phyloP scores from a whole-genome alignment of 1,284 basidiomycete genomes.

The Cryptococcus hybrid region DNA sequence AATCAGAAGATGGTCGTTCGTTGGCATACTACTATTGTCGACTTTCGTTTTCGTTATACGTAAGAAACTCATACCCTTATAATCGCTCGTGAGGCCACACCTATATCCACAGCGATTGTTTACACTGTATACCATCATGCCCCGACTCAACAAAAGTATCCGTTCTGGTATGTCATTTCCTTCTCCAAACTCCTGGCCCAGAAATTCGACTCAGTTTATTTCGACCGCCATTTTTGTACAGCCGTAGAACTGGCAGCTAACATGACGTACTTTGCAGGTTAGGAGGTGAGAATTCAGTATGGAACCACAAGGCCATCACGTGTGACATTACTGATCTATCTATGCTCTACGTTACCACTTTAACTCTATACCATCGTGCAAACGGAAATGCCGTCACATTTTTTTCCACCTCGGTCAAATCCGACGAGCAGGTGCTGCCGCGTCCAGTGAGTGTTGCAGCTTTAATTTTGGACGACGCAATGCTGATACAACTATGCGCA shows the following conservation, averaged over 20 bases:
- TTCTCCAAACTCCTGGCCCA: neutral
- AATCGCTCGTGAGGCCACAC: no score
- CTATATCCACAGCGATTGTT: no score
- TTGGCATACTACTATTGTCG: no score
- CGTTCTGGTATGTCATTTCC: conserved; percentile 29
- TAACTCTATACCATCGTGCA: neutral
- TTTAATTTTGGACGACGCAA: neutral
- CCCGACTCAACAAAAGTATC: conserved; percentile 20
- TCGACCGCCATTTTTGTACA: neutral
- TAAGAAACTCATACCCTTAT: no score
- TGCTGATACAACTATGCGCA: conserved; percentile 39
- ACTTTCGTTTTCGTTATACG: no score
- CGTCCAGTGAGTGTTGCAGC: conserved; percentile 25
- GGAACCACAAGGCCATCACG: neutral
- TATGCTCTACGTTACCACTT: neutral
- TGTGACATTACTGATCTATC: neutral
- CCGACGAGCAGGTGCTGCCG: conserved; percentile 27
- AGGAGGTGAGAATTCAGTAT: conserved; percentile 17
- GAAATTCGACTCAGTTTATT: neutral
- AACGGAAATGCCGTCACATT: neutral
- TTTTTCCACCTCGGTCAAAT: conserved; percentile 8
- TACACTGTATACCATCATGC: conserved; percentile 3
- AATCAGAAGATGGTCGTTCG: no score
- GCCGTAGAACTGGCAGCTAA: neutral
- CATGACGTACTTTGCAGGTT: conserved; percentile 7